Percentiles rank a stretch among this genome's conserved stretches.
Evolutionary conservation across 2,329 filamentous ascomycete species (phyloP).

Genomic region (Ceratocystis colombiana): DNA sequence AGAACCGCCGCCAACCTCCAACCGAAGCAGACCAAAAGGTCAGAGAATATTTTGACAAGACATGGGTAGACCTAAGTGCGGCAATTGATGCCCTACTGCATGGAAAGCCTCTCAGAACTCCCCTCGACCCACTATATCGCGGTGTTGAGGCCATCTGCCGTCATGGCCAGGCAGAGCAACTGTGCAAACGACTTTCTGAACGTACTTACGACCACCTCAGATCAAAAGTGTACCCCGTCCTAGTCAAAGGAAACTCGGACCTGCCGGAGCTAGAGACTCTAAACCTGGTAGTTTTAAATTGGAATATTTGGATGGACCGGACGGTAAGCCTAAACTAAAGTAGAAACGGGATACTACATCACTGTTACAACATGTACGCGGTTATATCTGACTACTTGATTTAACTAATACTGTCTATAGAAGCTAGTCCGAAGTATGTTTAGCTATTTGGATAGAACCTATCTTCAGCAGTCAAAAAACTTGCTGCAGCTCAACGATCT

Average conservation of each 20-base stretch:
- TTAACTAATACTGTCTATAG: constrained; percentile 34
- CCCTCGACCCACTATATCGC: constrained; percentile 81
- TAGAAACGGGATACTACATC: no score
- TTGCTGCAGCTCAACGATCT: constrained; percentile 69
- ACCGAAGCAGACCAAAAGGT: constrained; percentile 47
- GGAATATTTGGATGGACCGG: constrained; percentile 60
- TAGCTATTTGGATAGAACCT: constrained; percentile 87
- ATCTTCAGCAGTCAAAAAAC: constrained; percentile 64
- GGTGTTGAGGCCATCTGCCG: constrained; percentile 87
- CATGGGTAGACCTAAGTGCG: constrained; percentile 61
- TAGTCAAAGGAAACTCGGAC: constrained; percentile 41
- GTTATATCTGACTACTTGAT: neutral
- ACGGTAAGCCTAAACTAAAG: constrained; percentile 20
- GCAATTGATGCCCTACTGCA: constrained; percentile 66
- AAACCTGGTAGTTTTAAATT: constrained; percentile 45
- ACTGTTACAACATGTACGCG: no score
- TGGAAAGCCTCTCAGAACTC: constrained; percentile 51
- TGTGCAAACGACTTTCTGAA: constrained; percentile 56
- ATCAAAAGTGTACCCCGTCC: constrained; percentile 45
- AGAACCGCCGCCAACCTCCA: constrained; percentile 60
- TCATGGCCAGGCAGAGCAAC: constrained; percentile 56
- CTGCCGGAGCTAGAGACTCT: constrained; percentile 54
- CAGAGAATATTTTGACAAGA: constrained; percentile 66
- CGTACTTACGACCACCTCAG: constrained; percentile 60
- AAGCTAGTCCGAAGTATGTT: constrained; percentile 76